Conservation (phyloP, 108 stramenopile species). For the Ochromonas danica region DNA sequence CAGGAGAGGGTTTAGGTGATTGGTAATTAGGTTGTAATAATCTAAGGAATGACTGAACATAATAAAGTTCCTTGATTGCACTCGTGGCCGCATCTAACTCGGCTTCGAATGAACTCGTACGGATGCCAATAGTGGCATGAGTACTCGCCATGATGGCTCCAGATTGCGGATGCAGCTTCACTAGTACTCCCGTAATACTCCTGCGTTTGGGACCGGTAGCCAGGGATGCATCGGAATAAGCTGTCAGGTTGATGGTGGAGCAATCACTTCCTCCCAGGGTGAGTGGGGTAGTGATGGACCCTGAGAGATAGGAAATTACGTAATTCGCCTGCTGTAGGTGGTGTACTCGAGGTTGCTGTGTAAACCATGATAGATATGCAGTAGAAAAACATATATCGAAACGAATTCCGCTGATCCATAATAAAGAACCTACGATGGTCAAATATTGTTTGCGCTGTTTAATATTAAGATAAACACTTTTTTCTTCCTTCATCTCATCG, state of each 20-base stretch:
- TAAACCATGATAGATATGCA: conserved; percentile 5
- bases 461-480: neutral
- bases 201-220: neutral
- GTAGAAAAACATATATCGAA: neutral
- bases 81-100: neutral
- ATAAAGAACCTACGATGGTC: conserved; percentile 5
- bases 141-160: neutral
- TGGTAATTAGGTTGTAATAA: neutral
- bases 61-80: neutral
- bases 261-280: neutral
- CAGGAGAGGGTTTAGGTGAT: no score
- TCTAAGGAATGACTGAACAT: neutral
- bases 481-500: neutral
- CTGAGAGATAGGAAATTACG: neutral
- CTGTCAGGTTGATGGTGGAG: neutral
- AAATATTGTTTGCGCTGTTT: neutral
- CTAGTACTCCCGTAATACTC: neutral
- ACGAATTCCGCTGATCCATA: neutral
- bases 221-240: conserved; percentile 17
- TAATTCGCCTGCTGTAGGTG: neutral
- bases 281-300: neutral
- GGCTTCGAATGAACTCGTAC: neutral
- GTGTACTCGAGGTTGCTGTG: neutral
- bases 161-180: neutral
- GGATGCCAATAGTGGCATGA: neutral